Evolutionary conservation across 1,284 basidiomycete species (phyloP).

Genomic region (Heterobasidion parviporum): DNA sequence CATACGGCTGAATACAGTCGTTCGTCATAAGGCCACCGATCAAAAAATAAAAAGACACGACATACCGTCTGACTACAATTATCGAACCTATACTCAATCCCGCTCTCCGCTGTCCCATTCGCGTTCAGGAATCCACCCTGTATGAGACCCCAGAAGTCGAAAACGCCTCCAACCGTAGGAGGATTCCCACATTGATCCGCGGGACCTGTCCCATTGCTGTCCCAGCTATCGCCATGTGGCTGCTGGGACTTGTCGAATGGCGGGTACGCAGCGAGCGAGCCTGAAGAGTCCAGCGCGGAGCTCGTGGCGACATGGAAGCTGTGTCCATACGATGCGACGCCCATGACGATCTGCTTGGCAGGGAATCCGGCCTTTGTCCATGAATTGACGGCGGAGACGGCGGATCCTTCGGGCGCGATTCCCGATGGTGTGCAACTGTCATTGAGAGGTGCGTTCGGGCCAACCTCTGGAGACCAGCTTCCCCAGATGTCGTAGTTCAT

Average conservation of each 20-base stretch:
- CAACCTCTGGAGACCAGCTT: conserved; percentile 34
- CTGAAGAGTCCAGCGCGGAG: conserved; percentile 19
- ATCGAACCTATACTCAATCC: conserved; percentile 35
- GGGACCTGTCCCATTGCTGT: conserved; percentile 18
- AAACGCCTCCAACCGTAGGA: conserved; percentile 25
- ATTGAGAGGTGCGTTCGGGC: conserved; percentile 65
- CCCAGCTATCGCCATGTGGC: conserved; percentile 36
- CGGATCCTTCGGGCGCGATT: conserved; percentile 49
- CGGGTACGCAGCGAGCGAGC: conserved; percentile 25
- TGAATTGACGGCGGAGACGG: conserved; percentile 46
- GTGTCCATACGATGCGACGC: conserved; percentile 52
- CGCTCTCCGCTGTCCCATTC: conserved; percentile 26
- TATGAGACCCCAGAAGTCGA: conserved; percentile 33
- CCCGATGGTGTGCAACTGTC: conserved; percentile 44
- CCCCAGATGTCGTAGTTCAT: conserved; percentile 76
- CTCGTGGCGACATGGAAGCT: conserved; percentile 27
- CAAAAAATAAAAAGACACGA: conserved; percentile 3
- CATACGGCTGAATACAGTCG: conserved; percentile 27
- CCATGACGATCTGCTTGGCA: conserved; percentile 53
- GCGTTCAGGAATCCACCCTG: conserved; percentile 28
- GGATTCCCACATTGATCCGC: conserved; percentile 30
- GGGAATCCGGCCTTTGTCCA: conserved; percentile 65
- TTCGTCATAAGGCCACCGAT: neutral
- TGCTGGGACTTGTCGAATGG: conserved; percentile 26
- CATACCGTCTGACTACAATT: conserved; percentile 40